A percentile compares a stretch with the other conserved stretches of the same genome.
Conservation (phyloP, 1,139 yeast genomes). For the Hanseniaspora uvarum region DNA sequence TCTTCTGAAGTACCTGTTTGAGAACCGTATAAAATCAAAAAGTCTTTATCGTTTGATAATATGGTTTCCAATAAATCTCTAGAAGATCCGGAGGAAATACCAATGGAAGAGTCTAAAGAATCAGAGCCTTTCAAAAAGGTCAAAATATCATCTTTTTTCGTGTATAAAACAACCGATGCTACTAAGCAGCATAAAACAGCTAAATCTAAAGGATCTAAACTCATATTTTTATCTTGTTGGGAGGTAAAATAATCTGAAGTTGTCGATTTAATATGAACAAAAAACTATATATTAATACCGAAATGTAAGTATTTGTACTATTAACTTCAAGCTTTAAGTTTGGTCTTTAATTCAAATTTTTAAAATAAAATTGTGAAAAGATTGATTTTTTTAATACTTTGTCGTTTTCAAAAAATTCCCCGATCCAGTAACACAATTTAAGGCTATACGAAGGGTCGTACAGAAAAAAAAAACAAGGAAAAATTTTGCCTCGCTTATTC, state of each 20-base stretch:
- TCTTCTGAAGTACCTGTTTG: conserved; percentile 99
- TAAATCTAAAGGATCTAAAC: conserved; percentile 58
- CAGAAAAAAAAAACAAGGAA: not conserved
- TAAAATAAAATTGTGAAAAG: no score
- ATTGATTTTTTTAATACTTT: no score
- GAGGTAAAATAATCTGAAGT: not conserved
- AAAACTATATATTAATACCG: not conserved
- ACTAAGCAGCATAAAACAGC: conserved; percentile 57
- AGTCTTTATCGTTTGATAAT: conserved; percentile 56
- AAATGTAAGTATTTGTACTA: no score
- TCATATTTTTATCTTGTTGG: conserved; percentile 21
- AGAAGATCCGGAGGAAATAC: conserved; percentile 29
- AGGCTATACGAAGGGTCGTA: not conserved
- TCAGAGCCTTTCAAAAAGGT: conserved; percentile 39
- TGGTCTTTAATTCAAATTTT: not conserved
- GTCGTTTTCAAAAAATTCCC: no score
- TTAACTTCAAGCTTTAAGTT: not conserved
- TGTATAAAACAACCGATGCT: conserved; percentile 53
- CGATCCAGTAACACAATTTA: no score
- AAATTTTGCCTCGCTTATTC: not conserved
- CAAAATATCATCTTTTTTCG: conserved; percentile 54
- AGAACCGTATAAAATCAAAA: conserved; percentile 80
- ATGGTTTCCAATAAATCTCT: conserved; percentile 60
- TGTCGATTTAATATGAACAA: not conserved
- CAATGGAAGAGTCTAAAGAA: conserved; percentile 26